Percentiles rank a stretch among this genome's conserved stretches.
phyloP scores from a whole-genome alignment of 345 rosid species.

The Gossypium sturtianum region DNA sequence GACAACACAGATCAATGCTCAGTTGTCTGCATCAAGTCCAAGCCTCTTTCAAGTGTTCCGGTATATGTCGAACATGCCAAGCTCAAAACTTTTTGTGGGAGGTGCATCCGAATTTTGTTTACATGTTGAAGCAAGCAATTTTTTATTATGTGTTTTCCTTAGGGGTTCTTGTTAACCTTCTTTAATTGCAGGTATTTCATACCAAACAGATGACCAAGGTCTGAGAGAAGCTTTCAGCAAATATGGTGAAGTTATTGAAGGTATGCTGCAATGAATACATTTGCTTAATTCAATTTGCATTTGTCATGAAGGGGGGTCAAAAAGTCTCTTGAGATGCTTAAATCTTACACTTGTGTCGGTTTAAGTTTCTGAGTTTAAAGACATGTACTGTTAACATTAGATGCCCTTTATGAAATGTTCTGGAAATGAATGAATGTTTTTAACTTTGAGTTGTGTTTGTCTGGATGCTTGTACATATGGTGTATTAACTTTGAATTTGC shows the following conservation, averaged over 20 bases:
- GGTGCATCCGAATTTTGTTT: slow-evolving; percentile 32
- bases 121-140: background rate
- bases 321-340: too few relatives aligned
- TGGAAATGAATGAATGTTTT: background rate
- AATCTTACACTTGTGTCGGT: background rate
- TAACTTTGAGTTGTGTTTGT: background rate
- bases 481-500: background rate
- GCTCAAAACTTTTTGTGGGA: slow-evolving; percentile 81
- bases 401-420: background rate
- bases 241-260: slow-evolving; percentile 76
- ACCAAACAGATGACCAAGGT: slow-evolving; percentile 54
- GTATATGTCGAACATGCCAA: slow-evolving; percentile 72
- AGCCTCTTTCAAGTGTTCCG: slow-evolving; percentile 64
- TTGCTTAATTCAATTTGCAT: background rate
- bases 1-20: slow-evolving; percentile 42
- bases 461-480: background rate
- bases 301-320: background rate
- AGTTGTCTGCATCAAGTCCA: slow-evolving; percentile 44
- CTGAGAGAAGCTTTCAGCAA: slow-evolving; percentile 65
- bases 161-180: background rate
- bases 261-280: slow-evolving; percentile 24
- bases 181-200: slow-evolving; percentile 58
- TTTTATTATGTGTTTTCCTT: background rate
- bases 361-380: background rate
- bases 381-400: background rate